Evolutionary conservation across 176 grass and related monocot genomes (phyloP), one percentile per base, ranked within the genome.

Genomic region (Oryza nivara): DNA sequence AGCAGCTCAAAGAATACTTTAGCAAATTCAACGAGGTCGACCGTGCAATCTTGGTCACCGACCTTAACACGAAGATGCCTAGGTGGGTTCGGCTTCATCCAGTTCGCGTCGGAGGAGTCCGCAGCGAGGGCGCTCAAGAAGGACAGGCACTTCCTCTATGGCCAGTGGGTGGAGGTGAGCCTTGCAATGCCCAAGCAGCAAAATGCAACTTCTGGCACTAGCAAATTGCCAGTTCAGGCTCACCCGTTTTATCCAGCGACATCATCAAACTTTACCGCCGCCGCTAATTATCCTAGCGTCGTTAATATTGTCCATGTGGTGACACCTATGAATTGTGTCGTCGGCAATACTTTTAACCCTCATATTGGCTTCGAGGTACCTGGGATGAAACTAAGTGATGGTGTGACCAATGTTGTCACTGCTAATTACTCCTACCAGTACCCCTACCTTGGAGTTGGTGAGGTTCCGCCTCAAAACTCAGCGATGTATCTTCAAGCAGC

Each of bases 21-120:
- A 10, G 64, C 22, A 61, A 72, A 2, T 89, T 74, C 56, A 76
- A 76, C 0, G 34, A 12, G 4, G 51, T 89, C n/a, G 80, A 45
- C 11, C 69, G 74, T 48, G 76, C 65, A 5, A 46, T 80, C 46
- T 81, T 89, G 22, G 66, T 84, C 69, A 80, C 78, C 45, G 76
- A 89, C 1, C 15, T 51, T 20, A 9, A 11, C 0, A 74, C 75
- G 10, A 70, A 80, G 7, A n/a, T 48, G 1, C 49, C 82, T 35
- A 61, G 70, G n/a, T 32, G 70, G 70, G 2, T 84, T 89, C 48
- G 82, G 82, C 12, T 89, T 80, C 11, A 43, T 89, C 26, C 51
- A 63, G 20, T 88, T 80, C 13, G 67, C 28, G 3, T 25, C 32
- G 4, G 68, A 74, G 64, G 25, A 12, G n/a, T 56, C 35, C 11